Percentiles rank a stretch among this genome's conserved stretches.
Evolutionary conservation across 169 alveolate species (phyloP).

Genomic region (Plasmodium vinckei): DNA sequence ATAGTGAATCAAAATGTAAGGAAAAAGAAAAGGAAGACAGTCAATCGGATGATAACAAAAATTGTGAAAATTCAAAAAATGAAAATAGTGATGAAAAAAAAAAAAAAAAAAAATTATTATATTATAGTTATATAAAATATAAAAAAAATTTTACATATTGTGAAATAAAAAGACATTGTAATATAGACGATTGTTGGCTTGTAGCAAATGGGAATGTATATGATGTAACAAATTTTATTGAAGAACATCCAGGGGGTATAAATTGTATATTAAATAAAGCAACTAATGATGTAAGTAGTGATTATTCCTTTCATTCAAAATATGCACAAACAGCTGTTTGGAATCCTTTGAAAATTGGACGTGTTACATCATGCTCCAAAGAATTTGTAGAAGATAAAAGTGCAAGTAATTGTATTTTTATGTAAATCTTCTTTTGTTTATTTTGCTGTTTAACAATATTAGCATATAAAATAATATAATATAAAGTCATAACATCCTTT

Average conservation of each 20-base stretch:
- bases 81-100: not conserved
- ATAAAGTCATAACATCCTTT: too few species aligned
- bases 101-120: not conserved
- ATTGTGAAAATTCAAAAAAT: not conserved
- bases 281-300: constrained; percentile 39
- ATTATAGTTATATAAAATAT: constrained; percentile 15
- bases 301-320: constrained; percentile 57
- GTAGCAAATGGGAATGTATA: constrained; percentile 85
- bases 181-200: constrained; percentile 82
- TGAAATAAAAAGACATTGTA: constrained; percentile 75
- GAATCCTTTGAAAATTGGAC: constrained; percentile 66
- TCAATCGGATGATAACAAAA: not conserved
- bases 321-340: constrained; percentile 56
- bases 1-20: not conserved
- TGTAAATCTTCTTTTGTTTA: constrained; percentile 5
- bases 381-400: constrained; percentile 19
- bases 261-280: constrained; percentile 63
- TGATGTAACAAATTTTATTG: constrained; percentile 82
- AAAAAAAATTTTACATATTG: constrained; percentile 54
- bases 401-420: constrained; percentile 18
- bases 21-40: not conserved
- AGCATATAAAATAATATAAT: too few species aligned
- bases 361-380: constrained; percentile 38
- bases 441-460: too few species aligned
- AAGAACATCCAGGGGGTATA: constrained; percentile 87